Conservation (phyloP, 1,284 basidiomycete species). For the Leccinum fuscescens region DNA sequence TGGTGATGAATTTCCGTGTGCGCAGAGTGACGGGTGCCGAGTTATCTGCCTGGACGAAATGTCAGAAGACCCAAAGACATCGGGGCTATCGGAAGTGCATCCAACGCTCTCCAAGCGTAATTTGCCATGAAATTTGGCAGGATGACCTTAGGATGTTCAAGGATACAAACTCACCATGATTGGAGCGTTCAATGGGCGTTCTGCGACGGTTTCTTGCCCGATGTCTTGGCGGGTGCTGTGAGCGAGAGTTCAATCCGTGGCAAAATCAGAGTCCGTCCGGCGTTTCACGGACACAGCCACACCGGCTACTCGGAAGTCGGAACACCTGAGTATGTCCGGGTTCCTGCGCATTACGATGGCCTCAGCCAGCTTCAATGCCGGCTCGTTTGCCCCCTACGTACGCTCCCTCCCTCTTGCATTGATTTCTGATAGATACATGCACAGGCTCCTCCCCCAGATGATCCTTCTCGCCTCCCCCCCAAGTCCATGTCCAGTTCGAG, state of each 20-base stretch:
- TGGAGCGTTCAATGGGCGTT: constrained; percentile 14
- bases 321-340: background rate
- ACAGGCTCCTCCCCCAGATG: constrained; percentile 62
- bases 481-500: constrained; percentile 35
- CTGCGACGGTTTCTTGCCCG: constrained; percentile 22
- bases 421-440: constrained; percentile 9
- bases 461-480: constrained; percentile 20
- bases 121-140: constrained; percentile 5
- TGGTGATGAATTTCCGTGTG: constrained; percentile 99
- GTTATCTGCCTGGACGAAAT: constrained; percentile 64
- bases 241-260: constrained; percentile 2
- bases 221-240: constrained; percentile 22
- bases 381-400: constrained; percentile 22
- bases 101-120: constrained; percentile 16
- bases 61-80: constrained; percentile 24
- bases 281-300: too few species aligned
- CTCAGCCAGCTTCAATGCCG: constrained; percentile 4
- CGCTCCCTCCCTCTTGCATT: constrained; percentile 34
- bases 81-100: constrained; percentile 18
- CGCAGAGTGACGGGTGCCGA: constrained; percentile 94
- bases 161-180: constrained; percentile 29
- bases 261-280: too few species aligned
- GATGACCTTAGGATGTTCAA: background rate
- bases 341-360: background rate
- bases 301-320: too few species aligned